Evolutionary conservation across 2,329 filamentous ascomycete species (phyloP), one percentile per base, ranked within the genome.

Genomic region (Cytospora chrysosperma): DNA sequence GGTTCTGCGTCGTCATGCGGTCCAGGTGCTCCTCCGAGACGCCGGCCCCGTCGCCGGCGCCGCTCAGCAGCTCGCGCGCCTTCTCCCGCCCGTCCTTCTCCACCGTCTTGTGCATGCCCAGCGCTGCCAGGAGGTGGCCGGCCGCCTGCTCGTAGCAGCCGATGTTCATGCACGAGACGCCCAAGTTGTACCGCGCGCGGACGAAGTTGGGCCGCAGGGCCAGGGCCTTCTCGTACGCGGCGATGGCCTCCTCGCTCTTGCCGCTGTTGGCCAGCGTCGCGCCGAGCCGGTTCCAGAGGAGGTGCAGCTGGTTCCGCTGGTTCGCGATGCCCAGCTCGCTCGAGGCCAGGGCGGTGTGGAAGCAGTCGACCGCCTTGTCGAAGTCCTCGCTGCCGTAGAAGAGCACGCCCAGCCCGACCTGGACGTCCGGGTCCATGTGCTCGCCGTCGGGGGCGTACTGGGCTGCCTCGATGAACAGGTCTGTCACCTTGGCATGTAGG

Each of bases 321-420:
- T 97, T 98, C 65, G 88, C 90, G 10, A 87, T 86, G 64, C 95
- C 95, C 40, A 88, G 85, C 76, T 97, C 93, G 0, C 91, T 92
- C 27, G 88, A 92, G 64, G 92, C 91, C 27, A 99, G 86, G 0
- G 96, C 94, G 0, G 94, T 89, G 62, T 90, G 91, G 85, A 99
- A 99, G 81, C 96, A 99, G 80, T 99, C 95, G 43, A 99, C 94
- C 0, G 95, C 95, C 80, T 99, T 99, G 74, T 95, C 92, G 79
- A 97, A 98, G 74, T 98, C 94, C 77, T 99, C 95, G 32, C 92
- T 93, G 58, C 94, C 95, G 78, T 99, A 99, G 80, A 99, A 98
- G 19, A 99, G 85, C 5, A 99, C 95, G 40, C 96, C 96, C 1
- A 99, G 84, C 1, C 95, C 95, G 64, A 99, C 95, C 77, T 99